Base-by-base conservation (phyloP, 495 filamentous ascomycete genomes). In the Aspergillus bridgeri region DNA sequence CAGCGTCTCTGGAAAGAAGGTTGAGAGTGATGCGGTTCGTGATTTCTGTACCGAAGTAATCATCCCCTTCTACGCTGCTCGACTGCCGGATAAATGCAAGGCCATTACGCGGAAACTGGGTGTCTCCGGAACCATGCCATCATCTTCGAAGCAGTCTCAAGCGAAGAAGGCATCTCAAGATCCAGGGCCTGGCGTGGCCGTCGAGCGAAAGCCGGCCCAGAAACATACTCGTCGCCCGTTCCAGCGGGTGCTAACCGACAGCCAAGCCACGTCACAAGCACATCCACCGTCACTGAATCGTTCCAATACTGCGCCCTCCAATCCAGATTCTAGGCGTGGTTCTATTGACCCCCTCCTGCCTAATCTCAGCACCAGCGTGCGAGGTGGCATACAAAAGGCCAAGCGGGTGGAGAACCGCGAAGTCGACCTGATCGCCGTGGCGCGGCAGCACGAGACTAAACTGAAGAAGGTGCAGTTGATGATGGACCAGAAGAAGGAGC, bases 21-120 rank as follows among this genome's bases (percentile, higher is more conserved):
- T 65, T 45, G 75, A 80, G 45, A 80, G 75, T 27, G 84, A 88
- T 65, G 79, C 82, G 18, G 74, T 90, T 25, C 79, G 78, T 49
- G 81, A 92, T 66, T 98, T 97, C 64, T 98, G 91, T 68, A 82
- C 92, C 2, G 93, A 98, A 70, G 90, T 98, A 51, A 86, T 98
- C 64, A 75, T 95, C 42, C 93, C 94, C 47, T 98, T 98, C 77
- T 98, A 95, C 65, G 85, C 86, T 38, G 82, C 90, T 13, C 87
- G 92, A 21, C 75, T 96, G 9, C 93, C 92, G 6, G 86, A 92
- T 23, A 80, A 89, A 47, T 94, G 90, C 70, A 83, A 84, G 49
- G 76, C 80, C 42, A 84, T 98, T 58, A 93, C 88, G 60, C 87
- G 87, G 57, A 96, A 96, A 71, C 83, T 97, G 8, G 92, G 92